phyloP scores from a whole-genome alignment of 257 asterid species.

The Linderniella brevidens region DNA sequence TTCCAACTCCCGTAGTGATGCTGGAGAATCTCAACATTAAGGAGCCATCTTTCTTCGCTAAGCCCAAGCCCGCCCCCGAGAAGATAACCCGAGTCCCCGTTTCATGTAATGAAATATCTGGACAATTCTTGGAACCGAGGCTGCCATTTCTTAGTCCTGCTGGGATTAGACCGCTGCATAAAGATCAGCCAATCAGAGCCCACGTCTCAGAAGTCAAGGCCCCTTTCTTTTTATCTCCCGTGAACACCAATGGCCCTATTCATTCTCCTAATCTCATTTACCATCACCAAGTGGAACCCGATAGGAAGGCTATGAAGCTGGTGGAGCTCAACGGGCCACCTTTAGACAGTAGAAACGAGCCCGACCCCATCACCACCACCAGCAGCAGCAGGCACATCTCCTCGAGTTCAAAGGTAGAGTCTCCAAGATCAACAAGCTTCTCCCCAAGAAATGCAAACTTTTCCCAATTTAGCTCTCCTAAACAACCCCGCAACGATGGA shows the following conservation, averaged over 20 bases:
- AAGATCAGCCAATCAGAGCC: slow-evolving; percentile 25
- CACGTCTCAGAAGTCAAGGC: slow-evolving; percentile 26
- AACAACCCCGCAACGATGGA: slow-evolving; percentile 28
- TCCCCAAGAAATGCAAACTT: slow-evolving; percentile 25
- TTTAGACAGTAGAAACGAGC: slow-evolving; percentile 19
- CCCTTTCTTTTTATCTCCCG: slow-evolving; percentile 31
- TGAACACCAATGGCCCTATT: slow-evolving; percentile 14
- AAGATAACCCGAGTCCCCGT: slow-evolving; percentile 13
- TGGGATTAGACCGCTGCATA: slow-evolving; percentile 19
- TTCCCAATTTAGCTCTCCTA: slow-evolving; percentile 34
- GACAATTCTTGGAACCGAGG: slow-evolving; percentile 23
- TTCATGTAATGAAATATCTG: slow-evolving; percentile 18
- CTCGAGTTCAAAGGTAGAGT: slow-evolving; percentile 27
- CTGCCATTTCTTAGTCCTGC: slow-evolving; percentile 29
- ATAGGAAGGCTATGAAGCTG: slow-evolving; percentile 31
- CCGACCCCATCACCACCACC: slow-evolving; percentile 15
- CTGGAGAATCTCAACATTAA: slow-evolving; percentile 38
- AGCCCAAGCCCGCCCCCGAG: slow-evolving; percentile 18
- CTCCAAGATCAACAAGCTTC: slow-evolving; percentile 25
- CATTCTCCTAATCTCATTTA: slow-evolving; percentile 18
- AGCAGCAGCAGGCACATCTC: slow-evolving; percentile 30
- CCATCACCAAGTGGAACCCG: slow-evolving; percentile 39
- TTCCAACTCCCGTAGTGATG: slow-evolving; percentile 61
- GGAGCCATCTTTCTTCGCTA: slow-evolving; percentile 50
- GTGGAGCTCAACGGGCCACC: slow-evolving; percentile 36